Evolutionary conservation across 1,284 basidiomycete species (phyloP).

Genomic region (Serendipita sp.): DNA sequence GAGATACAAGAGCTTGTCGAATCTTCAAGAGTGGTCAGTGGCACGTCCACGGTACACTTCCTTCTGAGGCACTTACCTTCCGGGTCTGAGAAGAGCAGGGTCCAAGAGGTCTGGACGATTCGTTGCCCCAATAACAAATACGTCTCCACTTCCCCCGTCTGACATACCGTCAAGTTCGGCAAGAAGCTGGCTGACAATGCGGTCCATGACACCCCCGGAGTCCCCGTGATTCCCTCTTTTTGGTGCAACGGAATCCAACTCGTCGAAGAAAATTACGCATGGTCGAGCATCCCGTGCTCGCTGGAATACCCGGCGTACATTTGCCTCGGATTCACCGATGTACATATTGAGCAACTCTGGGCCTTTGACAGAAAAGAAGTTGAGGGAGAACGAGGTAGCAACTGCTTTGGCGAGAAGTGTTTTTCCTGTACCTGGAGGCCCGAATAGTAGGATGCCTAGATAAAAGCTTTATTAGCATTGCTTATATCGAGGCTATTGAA

Average conservation of each 20-base stretch:
- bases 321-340: slow-evolving; percentile 96
- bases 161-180: slow-evolving; percentile 93
- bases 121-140: slow-evolving; percentile 96
- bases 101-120: slow-evolving; percentile 94
- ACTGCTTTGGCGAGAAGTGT: slow-evolving; percentile 89
- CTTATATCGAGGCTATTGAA: slow-evolving; percentile 3
- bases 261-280: slow-evolving; percentile 96
- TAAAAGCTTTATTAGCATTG: background rate
- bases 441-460: slow-evolving; percentile 75
- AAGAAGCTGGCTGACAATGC: slow-evolving; percentile 91
- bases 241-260: slow-evolving; percentile 92
- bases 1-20: slow-evolving; percentile 95
- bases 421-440: slow-evolving; percentile 93
- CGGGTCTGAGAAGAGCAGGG: slow-evolving; percentile 83
- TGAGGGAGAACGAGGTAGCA: slow-evolving; percentile 82
- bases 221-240: slow-evolving; percentile 91
- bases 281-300: slow-evolving; percentile 80
- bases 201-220: slow-evolving; percentile 93
- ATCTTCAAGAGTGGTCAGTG: slow-evolving; percentile 34
- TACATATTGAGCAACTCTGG: slow-evolving; percentile 96
- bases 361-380: slow-evolving; percentile 93
- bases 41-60: slow-evolving; percentile 2
- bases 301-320: slow-evolving; percentile 86
- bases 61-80: slow-evolving; percentile 39
- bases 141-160: slow-evolving; percentile 45